Conservation (phyloP, 257 asterid species). For the Schizonepeta tenuifolia region DNA sequence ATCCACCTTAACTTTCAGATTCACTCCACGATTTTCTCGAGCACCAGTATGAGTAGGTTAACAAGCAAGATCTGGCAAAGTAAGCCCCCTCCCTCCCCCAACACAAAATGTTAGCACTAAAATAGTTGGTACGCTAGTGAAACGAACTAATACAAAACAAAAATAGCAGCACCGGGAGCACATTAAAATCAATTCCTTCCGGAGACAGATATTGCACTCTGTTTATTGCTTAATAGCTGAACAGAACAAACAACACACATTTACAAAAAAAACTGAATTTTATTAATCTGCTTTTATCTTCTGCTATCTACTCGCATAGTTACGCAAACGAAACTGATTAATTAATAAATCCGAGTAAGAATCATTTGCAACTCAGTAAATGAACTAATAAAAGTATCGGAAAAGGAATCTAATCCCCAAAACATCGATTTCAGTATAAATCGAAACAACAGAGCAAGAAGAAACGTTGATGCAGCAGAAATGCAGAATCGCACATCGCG, state of each 20-base stretch:
- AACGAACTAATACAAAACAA: background rate
- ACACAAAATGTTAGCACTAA: background rate
- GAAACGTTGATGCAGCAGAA: background rate
- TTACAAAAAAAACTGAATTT: background rate
- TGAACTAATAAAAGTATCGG: background rate
- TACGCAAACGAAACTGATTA: background rate
- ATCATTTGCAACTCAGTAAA: background rate
- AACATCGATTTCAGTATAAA: background rate
- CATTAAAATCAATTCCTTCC: background rate
- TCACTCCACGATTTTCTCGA: background rate
- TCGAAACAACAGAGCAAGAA: background rate
- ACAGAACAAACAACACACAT: background rate
- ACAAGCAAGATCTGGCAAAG: conserved; percentile 18
- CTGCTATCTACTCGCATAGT: conserved; percentile 10
- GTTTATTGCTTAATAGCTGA: conserved; percentile 7
- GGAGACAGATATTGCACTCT: background rate
- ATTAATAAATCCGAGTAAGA: background rate
- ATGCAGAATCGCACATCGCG: background rate
- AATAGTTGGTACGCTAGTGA: background rate
- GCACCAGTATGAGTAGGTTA: background rate
- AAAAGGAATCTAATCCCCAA: background rate
- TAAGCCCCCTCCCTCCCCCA: background rate
- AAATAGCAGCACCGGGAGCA: background rate
- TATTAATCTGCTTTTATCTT: conserved; percentile 8
- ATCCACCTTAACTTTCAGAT: conserved; percentile 1